Evolutionary conservation across 345 rosid species (phyloP), one percentile per base, ranked within the genome.

Genomic region (Eucalyptus coolabah): DNA sequence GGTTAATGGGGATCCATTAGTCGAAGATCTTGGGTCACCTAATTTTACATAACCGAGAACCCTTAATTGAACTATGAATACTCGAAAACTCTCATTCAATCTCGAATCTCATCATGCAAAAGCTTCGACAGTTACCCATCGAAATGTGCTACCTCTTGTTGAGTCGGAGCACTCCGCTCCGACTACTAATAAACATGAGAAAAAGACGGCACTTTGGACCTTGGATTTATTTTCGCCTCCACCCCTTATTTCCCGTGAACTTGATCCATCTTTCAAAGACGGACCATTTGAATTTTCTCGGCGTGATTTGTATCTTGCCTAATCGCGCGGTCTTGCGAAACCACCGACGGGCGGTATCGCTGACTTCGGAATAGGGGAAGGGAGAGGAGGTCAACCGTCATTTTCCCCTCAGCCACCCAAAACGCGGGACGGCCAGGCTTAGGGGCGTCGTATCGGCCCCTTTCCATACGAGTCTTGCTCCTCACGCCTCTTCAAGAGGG

Each of bases 151-250:
- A 24, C 28, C 13, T 56, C 63, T 23, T 0, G 6, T 56, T 0
- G 12, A 4, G 60, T 23, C 1, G 12, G 6, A 56, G 3, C 6
- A 56, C 3, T 23, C 6, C 3, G 13, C 13, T 23, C 8, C 3
- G 3, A 56, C 63, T 56, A 1, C 3, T 9, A 24, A 56, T 56
- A 3, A 24, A 24, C 63, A 56, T 4, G 30, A 56, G 63, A 56
- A 56, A 56, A 23, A 56, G 30, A 56, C 1, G 13, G 6, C 30
- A 56, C 14, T 24, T 56, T 23, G 30, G 14, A 24, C 6, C 63
- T 3, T 0, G 1, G 3, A 24, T 56, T 14, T 56, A 10, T 56
- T 24, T 19, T 24, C 2, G 1, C 63, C 63, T 56, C 63, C 3
- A 3, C 63, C 14, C 63, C 63, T 56, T 56, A 56, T 56, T 56